Evolutionary conservation across 192 early-diverging fungal species (phyloP), one percentile per base, ranked within the genome.

Genomic region (Gryganskiella cystojenkinii): DNA sequence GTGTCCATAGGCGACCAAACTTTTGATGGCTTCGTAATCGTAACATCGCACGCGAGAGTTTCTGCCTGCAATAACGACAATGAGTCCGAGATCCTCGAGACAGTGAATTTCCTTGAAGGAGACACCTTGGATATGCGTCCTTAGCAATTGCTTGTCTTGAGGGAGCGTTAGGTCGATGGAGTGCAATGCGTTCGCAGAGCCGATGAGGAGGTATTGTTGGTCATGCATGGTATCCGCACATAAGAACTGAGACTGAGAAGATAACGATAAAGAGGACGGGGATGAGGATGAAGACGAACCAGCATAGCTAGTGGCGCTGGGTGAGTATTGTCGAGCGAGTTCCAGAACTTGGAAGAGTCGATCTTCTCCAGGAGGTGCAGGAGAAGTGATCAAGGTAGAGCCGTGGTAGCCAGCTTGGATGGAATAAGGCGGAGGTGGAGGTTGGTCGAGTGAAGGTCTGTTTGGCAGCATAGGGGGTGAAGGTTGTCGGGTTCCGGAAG

Each of bases 221-320:
- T 78, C 74, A 27, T 78, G 74, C 74, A 78, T 78, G 2, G 74
- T 65, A 27, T 78, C 44, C 14, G 74, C 74, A 25, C 74, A 78
- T 4, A 78, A 59, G n/a, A 59, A 64, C 11, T 65, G 62, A 30
- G 47, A 33, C 8, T 43, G 61, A 5, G 34, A 9, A 8, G 56
- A n/a, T 19, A 46, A 42, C 13, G 52, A 9, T 30, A n/a, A 33
- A 7, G 54, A 37, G 14, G 63, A 37, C 35, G 51, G 8, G 25
- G 63, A 24, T 31, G 53, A 25, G 30, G 6, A 20, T 19, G 0
- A n/a, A n/a, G n/a, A n/a, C n/a, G n/a, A n/a, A n/a, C n/a, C n/a
- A n/a, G n/a, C n/a, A n/a, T n/a, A n/a, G n/a, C n/a, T n/a, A n/a
- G n/a, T n/a, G n/a, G n/a, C n/a, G n/a, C n/a, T n/a, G n/a, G n/a